phyloP scores from a whole-genome alignment of 2,329 filamentous ascomycete species.

The Colletotrichum liriopes region DNA sequence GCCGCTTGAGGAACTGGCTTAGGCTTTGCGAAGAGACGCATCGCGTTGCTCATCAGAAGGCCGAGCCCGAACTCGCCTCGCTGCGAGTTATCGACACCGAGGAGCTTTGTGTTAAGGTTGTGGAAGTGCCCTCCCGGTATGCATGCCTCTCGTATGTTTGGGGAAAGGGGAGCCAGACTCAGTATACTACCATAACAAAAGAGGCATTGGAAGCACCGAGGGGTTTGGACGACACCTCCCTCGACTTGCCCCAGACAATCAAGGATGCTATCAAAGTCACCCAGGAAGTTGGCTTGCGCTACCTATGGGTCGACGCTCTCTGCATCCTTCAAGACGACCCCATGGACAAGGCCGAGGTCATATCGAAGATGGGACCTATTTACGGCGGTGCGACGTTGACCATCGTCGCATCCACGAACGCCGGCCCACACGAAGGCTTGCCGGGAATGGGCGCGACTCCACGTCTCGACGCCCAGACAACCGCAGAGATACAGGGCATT shows the following conservation, averaged over 20 bases:
- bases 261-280: slow-evolving; percentile 9
- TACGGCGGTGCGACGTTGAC: not conserved
- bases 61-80: not conserved
- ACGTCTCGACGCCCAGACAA: not conserved
- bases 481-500: not conserved
- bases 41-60: not conserved
- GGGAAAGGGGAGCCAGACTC: not conserved
- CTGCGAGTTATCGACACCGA: not conserved
- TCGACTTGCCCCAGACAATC: not conserved
- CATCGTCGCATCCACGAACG: not conserved
- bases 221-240: not conserved
- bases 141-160: not conserved
- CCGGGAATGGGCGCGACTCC: not conserved
- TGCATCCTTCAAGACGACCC: slow-evolving; percentile 9
- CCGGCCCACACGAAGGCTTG: not conserved
- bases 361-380: not conserved
- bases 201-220: not conserved
- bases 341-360: not conserved
- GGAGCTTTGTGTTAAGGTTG: not conserved
- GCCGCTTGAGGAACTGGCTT: not conserved
- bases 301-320: slow-evolving; percentile 4
- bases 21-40: not conserved
- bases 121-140: not conserved
- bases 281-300: slow-evolving; percentile 1
- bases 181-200: not conserved